Percentiles rank a stretch among this genome's conserved stretches.
These are phyloP conservation scores for Leishmania martiniquensis DNA, from an alignment of 208 protist genomes.

Conservation along the genomic window DNA sequence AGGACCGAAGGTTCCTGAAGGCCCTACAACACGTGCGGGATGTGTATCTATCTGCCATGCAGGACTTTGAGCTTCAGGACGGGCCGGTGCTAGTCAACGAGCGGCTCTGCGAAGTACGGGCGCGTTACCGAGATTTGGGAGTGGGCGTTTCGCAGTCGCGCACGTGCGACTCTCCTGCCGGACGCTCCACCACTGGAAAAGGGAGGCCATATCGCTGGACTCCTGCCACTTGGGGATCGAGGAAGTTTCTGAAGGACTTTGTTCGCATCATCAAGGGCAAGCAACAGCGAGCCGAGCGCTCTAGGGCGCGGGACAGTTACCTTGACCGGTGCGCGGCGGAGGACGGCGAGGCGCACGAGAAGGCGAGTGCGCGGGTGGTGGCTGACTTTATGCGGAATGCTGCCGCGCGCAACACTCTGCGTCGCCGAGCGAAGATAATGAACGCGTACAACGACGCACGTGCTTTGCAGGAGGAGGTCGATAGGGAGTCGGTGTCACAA, in stretches of 20 bases:
- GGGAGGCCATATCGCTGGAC: background rate
- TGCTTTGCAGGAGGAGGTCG: constrained; percentile 18
- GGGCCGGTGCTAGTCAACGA: constrained; percentile 13
- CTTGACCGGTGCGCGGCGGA: constrained; percentile 15
- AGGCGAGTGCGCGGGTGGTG: constrained; percentile 25
- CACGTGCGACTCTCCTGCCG: background rate
- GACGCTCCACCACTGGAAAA: background rate
- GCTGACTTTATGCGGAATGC: constrained; percentile 28
- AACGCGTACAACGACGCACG: constrained; percentile 24
- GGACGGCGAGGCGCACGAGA: constrained; percentile 14
- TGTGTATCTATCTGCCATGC: constrained; percentile 19
- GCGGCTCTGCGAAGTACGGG: constrained; percentile 8
- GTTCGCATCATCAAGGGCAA: constrained; percentile 17
- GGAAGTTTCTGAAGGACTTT: constrained; percentile 10
- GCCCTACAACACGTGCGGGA: constrained; percentile 22
- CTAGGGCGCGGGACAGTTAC: constrained; percentile 21
- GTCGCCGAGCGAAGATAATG: constrained; percentile 6
- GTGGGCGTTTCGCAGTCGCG: background rate
- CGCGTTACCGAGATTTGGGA: constrained; percentile 11
- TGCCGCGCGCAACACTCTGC: constrained; percentile 16
- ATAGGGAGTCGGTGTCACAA: background rate
- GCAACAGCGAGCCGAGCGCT: constrained; percentile 14
- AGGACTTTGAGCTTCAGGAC: constrained; percentile 13
- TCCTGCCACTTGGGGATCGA: background rate
- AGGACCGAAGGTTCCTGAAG: constrained; percentile 10